Conservation (phyloP, 2,329 filamentous ascomycete species). For the Beauveria bassiana region DNA sequence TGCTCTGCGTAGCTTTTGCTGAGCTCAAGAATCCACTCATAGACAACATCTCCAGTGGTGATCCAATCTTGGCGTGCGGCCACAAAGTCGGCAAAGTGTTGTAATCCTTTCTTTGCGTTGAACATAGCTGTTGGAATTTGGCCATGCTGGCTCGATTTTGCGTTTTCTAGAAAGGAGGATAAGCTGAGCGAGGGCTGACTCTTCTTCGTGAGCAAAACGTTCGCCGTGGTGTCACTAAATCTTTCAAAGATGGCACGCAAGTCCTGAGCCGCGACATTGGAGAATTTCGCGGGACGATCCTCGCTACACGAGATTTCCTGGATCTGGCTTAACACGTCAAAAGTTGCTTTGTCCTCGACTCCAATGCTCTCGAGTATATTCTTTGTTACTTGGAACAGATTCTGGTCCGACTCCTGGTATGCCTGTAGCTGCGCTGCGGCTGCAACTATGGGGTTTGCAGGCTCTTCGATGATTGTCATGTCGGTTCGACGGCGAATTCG, state of each 20-base stretch:
- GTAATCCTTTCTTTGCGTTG: slow-evolving; percentile 44
- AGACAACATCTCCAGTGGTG: slow-evolving; percentile 48
- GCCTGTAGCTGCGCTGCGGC: slow-evolving; percentile 49
- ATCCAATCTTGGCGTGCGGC: slow-evolving; percentile 38
- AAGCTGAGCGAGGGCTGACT: slow-evolving; percentile 45
- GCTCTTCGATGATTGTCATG: slow-evolving; percentile 47
- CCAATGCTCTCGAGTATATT: slow-evolving; percentile 48
- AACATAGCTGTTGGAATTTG: slow-evolving; percentile 39
- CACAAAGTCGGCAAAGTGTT: slow-evolving; percentile 41
- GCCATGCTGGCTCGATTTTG: slow-evolving; percentile 47
- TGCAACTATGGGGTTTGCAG: slow-evolving; percentile 42
- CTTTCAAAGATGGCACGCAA: slow-evolving; percentile 39
- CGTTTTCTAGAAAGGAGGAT: slow-evolving; percentile 56
- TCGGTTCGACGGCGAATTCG: slow-evolving; percentile 49
- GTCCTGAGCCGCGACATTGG: slow-evolving; percentile 39
- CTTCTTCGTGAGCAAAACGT: slow-evolving; percentile 45
- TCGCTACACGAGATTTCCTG: slow-evolving; percentile 45
- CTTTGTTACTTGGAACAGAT: slow-evolving; percentile 47
- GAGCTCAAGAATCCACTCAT: slow-evolving; percentile 48
- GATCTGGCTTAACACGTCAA: slow-evolving; percentile 40
- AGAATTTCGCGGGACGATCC: slow-evolving; percentile 41
- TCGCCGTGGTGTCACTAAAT: slow-evolving; percentile 47
- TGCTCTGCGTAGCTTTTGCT: slow-evolving; percentile 42
- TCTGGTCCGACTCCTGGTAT: slow-evolving; percentile 48
- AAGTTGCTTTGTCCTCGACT: slow-evolving; percentile 39